phyloP scores from a whole-genome alignment of 23 red algal species.

The Chondrus crispus region DNA sequence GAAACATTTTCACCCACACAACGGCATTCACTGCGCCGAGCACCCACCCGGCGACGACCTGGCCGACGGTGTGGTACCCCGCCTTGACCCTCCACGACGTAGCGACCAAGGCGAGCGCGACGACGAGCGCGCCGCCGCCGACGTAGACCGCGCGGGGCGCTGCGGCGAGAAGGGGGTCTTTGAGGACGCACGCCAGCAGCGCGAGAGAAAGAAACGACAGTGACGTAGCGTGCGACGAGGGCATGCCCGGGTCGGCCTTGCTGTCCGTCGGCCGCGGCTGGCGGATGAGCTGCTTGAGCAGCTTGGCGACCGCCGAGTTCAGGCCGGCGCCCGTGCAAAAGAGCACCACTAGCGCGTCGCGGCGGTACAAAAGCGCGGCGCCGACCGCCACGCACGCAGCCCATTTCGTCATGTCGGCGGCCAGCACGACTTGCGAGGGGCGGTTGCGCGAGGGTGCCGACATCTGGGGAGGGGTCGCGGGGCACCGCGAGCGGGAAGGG shows the following conservation, averaged over 20 bases:
- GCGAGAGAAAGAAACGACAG: conserved; percentile 42
- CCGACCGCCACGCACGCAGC: not conserved
- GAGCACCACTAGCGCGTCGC: not conserved
- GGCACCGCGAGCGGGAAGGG: too few relatives aligned
- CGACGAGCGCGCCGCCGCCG: not conserved
- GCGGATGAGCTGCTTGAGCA: conserved; percentile 7
- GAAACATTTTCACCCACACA: not conserved
- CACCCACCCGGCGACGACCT: conserved; percentile 36
- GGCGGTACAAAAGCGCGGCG: not conserved
- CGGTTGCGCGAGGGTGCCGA: too few relatives aligned
- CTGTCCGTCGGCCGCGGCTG: conserved; percentile 25
- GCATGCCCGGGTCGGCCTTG: conserved; percentile 25
- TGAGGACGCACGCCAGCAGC: not conserved
- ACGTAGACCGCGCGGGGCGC: not conserved
- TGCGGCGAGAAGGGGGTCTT: too few relatives aligned
- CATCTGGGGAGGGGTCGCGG: too few relatives aligned
- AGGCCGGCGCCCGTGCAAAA: not conserved
- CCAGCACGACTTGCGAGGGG: too few relatives aligned
- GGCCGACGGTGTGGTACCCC: conserved; percentile 36
- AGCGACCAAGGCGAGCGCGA: not conserved
- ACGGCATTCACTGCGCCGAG: not conserved
- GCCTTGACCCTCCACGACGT: conserved; percentile 36
- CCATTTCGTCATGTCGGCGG: conserved; percentile 29
- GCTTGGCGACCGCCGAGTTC: not conserved
- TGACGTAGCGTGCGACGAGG: conserved; percentile 54